Conservation (phyloP, 1,284 basidiomycete species). For the Trametes sp. region DNA sequence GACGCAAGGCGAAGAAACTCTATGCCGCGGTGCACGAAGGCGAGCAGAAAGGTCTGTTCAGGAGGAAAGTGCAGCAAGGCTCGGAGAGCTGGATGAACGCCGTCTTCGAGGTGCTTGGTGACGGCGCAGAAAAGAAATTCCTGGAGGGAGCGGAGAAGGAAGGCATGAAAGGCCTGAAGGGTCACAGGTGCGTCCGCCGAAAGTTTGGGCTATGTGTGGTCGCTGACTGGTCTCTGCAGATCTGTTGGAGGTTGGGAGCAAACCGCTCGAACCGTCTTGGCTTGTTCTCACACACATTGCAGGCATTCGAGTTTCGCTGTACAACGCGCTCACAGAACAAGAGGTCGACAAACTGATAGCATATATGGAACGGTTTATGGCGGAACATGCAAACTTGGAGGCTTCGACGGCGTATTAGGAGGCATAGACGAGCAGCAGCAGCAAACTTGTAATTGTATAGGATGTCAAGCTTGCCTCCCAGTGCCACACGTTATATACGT, state of each 20-base stretch:
- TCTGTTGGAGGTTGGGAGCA: constrained; percentile 66
- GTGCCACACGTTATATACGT: too few relatives aligned
- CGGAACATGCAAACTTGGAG: constrained; percentile 4
- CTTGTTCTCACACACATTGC: constrained; percentile 32
- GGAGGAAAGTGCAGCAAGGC: constrained; percentile 71
- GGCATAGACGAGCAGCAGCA: not conserved
- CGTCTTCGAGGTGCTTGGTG: constrained; percentile 80
- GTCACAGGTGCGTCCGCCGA: constrained; percentile 77
- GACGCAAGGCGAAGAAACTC: constrained; percentile 76
- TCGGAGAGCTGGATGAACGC: constrained; percentile 95
- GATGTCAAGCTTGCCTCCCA: too few relatives aligned
- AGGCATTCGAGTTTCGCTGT: constrained; percentile 92
- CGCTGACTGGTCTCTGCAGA: constrained; percentile 40
- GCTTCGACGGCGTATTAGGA: not conserved
- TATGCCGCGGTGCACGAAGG: constrained; percentile 79
- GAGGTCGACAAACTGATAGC: constrained; percentile 68
- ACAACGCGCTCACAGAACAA: constrained; percentile 93
- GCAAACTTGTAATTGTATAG: constrained; percentile 1
- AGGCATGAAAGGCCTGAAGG: constrained; percentile 88
- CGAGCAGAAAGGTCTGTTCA: constrained; percentile 72
- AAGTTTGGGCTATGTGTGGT: not conserved
- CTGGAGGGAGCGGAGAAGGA: constrained; percentile 78
- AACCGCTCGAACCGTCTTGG: constrained; percentile 8
- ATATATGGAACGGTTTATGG: constrained; percentile 67
- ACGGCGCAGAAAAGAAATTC: constrained; percentile 76